Base-by-base conservation (phyloP, 495 filamentous ascomycete species). In the Talaromyces thailandensis region DNA sequence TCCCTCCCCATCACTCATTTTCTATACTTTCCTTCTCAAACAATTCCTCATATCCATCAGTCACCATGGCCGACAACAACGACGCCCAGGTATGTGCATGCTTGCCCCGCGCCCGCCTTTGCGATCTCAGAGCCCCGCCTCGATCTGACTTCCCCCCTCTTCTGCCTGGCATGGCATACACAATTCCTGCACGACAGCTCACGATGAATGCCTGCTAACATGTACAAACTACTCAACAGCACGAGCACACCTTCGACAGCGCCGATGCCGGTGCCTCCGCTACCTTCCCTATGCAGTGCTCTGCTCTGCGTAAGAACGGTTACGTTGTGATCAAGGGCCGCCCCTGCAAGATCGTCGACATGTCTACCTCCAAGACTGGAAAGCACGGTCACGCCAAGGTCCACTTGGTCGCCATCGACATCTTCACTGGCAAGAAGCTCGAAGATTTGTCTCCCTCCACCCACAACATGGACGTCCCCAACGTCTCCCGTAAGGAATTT, bases 331-430 rank as follows among this genome's bases (percentile, higher is more conserved):
- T 99, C 81, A 98, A 99, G 86, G 79, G 82, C 75, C 93, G 94
- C 70, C 94, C 94, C 65, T 99, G 94, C 92, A 98, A 97, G 88
- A 99, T 99, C 70, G 90, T 97, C 76, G 94, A 97, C 73, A 99
- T 99, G 94, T 93, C 90, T 65, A 99, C 94, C 80, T 99, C 94
- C 74, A 99, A 99, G 92, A 99, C 94, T 65, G 94, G 94, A 77
- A 99, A 99, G 90, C 94, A 99, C 89, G 94, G 94, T 77, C 94
- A 99, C 88, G 94, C 94, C 78, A 99, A 99, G 88, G 94, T 98
- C 75, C 92, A 99, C 83, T 79, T 99, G 64, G 87, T 95, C 70
- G 94, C 90, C 73, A 86, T 93, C 75, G 94, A 99, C 75, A 97
- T 99, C 83, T 99, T 99, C 85, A 99, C 92, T 64, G 85, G 85